A percentile compares a stretch with the other conserved stretches of the same genome.
These are phyloP conservation scores for Reutealis trisperma DNA, from an alignment of 345 rosid species.

Conservation along the genomic window DNA sequence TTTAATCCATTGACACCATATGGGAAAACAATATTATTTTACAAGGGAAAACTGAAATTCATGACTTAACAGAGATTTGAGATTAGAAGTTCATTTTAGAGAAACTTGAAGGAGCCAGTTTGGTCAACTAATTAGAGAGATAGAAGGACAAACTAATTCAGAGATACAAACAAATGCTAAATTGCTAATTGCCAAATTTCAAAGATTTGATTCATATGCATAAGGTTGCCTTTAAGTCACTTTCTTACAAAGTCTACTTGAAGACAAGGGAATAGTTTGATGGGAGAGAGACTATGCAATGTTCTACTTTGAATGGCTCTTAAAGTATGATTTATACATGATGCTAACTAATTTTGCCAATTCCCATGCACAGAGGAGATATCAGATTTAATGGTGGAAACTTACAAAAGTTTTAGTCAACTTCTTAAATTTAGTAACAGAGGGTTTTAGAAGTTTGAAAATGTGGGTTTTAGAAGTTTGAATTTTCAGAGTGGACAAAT, in stretches of 20 bases:
- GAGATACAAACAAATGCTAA: neutral
- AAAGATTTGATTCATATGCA: neutral
- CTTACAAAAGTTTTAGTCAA: neutral
- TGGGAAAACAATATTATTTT: neutral
- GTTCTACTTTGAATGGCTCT: neutral
- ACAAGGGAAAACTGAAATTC: neutral
- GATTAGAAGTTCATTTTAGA: neutral
- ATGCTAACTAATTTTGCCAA: neutral
- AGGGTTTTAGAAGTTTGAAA: neutral
- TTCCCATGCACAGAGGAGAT: neutral
- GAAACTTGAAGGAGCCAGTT: too few species aligned
- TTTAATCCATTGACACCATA: neutral
- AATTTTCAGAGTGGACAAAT: neutral
- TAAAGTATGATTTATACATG: neutral
- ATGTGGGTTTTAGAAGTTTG: neutral
- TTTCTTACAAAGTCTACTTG: neutral
- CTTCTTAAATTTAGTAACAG: neutral
- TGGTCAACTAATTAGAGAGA: neutral
- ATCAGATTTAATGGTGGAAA: neutral
- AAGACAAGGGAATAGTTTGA: neutral
- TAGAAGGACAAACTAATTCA: neutral
- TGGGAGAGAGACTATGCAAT: neutral
- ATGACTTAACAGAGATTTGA: neutral
- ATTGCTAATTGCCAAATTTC: neutral
- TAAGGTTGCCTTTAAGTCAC: neutral